Evolutionary conservation across 2,329 filamentous ascomycete genomes (phyloP), one percentile per base, ranked within the genome.

Genomic region (Aspergillus jensenii): DNA sequence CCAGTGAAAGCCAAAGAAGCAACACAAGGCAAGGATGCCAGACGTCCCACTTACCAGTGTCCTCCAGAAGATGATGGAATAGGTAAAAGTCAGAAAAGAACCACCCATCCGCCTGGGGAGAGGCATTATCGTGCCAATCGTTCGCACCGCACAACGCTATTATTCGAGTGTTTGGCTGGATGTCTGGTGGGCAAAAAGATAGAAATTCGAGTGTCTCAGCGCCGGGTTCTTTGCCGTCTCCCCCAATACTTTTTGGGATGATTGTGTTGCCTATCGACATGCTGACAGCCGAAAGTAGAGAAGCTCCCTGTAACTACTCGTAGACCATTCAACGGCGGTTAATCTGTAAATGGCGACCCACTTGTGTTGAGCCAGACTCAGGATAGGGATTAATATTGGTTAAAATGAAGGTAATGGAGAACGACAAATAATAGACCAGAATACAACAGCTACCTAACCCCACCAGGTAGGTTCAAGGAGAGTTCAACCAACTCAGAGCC

Each of bases 11-110:
- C 7, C 40, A 9, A 44, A 43, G n/a, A 40, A 40, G n/a, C 3
- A 40, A 40, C 6, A 17, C 14, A 35, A 6, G 15, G 15, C 14
- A 35, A 48, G n/a, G 17, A 35, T 15, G n/a, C n/a, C 47, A 33
- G 21, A 6, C 2, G 19, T 25, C 40, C 40, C 40, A 44, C 39
- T 35, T 44, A 45, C 40, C 40, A 21, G 40, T 53, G 23, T 40
- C n/a, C 37, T 44, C 41, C 21, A 44, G 37, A 33, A 53, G 41
- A 41, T 53, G 41, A 35, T 53, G 39, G 15, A 45, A 53, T 17
- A 44, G 50, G 27, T 53, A 53, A 14, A 45, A 53, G 25, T 53
- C 50, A 7, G 33, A 41, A 23, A 53, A 41, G 40, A 53, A 53
- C 39, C 50, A 45, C 25, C 50, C 39, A 44, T 44, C 39, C 39